phyloP scores from a whole-genome alignment of 75 land plant genomes.

The Sequoiadendron giganteum region DNA sequence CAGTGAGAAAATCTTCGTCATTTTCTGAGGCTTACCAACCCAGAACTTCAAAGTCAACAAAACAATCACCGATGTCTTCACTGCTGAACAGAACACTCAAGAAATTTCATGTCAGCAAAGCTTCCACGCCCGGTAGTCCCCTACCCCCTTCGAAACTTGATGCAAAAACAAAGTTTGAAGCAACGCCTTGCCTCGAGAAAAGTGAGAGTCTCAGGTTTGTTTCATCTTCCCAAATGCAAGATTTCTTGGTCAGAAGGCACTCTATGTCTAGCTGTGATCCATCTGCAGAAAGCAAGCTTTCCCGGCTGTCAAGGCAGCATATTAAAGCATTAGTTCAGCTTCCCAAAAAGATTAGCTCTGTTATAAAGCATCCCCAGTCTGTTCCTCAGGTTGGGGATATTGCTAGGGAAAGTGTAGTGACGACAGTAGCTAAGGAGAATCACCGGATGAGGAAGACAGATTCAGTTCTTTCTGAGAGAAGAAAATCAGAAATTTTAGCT shows the following conservation, averaged over 20 bases:
- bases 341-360: background rate
- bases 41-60: background rate
- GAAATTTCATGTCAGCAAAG: background rate
- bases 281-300: background rate
- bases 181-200: background rate
- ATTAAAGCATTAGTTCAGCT: background rate
- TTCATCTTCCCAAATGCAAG: conserved; percentile 3
- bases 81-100: conserved; percentile 1
- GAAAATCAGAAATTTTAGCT: background rate
- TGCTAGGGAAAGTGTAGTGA: background rate
- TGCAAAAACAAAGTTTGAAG: background rate
- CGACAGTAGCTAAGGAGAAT: background rate
- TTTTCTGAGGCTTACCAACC: background rate
- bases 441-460: background rate
- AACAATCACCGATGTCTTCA: background rate
- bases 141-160: background rate
- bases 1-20: background rate
- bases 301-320: background rate
- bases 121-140: background rate
- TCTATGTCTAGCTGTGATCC: background rate
- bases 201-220: conserved; percentile 5
- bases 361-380: background rate
- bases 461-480: background rate
- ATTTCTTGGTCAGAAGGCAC: background rate
- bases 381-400: background rate